Evolutionary conservation across 2,329 filamentous ascomycete genomes (phyloP), one percentile per base, ranked within the genome.

Genomic region (Coniochaeta hoffmannii): DNA sequence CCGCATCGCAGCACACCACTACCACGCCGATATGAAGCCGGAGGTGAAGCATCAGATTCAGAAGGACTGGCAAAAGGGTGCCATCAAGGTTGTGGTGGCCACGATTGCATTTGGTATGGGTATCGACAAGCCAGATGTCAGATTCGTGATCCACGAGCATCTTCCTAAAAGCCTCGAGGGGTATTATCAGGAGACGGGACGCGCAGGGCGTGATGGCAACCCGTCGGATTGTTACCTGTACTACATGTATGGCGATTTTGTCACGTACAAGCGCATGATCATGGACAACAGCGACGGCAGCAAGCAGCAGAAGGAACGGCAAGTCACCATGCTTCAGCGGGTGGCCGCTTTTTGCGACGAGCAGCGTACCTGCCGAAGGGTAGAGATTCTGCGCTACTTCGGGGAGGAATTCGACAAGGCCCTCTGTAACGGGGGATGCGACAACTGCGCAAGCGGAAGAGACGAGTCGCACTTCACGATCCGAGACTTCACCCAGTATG

Each of bases 61-160:
- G 69, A 81, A 81, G 58, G 71, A 84, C 30, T 99, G 94, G 94
- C 94, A 99, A 69, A 75, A 73, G 44, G 90, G 91, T 6, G 73
- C 77, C 53, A 82, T 87, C 64, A 88, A 96, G 62, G 89, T 99
- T 32, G 95, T 99, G 44, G 94, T 99, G 52, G 95, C 94, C 19
- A 99, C 94, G 0, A 97, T 99, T 69, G 94, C 94, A 24, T 99
- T 99, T 67, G 94, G 94, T 7, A 99, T 99, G 94, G 94, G 94
- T n/a, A 99, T 99, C 61, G 94, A 99, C 75, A 99, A 99, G 69
- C 83, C 92, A 0, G 88, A 99, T 68, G 94, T 99, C 50, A 88
- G 94, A 28, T 99, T 96, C 68, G 94, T 99, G 32, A 90, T 99
- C 38, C 95, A 99, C 66, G 87, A 96, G 64, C 89, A 86, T 44